Conservation (phyloP, 352 stramenopile species). For the Phytopythium sindhum region DNA sequence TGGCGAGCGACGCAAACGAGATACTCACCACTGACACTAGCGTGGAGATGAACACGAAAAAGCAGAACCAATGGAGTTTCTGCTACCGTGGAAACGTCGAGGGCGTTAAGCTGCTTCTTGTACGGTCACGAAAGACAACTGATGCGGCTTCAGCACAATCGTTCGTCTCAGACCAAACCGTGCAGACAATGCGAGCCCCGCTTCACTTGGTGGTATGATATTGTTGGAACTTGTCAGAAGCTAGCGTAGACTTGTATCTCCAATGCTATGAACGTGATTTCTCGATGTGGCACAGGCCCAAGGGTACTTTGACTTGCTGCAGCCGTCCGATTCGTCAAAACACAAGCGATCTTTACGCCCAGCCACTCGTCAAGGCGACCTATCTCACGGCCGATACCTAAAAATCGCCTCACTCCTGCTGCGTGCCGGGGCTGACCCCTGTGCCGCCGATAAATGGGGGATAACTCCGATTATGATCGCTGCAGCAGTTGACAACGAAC, state of each 20-base stretch:
- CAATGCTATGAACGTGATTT: background rate
- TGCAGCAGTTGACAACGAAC: constrained; percentile 21
- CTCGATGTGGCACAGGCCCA: constrained; percentile 17
- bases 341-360: background rate
- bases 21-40: background rate
- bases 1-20: background rate
- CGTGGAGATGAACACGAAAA: background rate
- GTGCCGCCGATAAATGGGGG: constrained; percentile 44
- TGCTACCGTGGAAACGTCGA: constrained; percentile 32
- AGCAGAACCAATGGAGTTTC: constrained; percentile 39
- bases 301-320: constrained; percentile 27
- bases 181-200: constrained; percentile 26
- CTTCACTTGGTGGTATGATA: constrained; percentile 47
- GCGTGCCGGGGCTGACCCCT: constrained; percentile 22
- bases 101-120: constrained; percentile 23
- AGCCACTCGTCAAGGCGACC: background rate
- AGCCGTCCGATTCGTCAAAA: constrained; percentile 1
- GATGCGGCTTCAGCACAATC: background rate
- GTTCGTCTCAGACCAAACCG: constrained; percentile 27
- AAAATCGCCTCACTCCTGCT: constrained; percentile 32
- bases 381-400: constrained; percentile 24
- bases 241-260: background rate
- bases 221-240: background rate
- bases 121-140: constrained; percentile 1
- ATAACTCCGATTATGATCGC: constrained; percentile 66